Evolutionary conservation across 1,284 basidiomycete species (phyloP), one percentile per base, ranked within the genome.

Genomic region (Melanopsichium pennsylvanicum): DNA sequence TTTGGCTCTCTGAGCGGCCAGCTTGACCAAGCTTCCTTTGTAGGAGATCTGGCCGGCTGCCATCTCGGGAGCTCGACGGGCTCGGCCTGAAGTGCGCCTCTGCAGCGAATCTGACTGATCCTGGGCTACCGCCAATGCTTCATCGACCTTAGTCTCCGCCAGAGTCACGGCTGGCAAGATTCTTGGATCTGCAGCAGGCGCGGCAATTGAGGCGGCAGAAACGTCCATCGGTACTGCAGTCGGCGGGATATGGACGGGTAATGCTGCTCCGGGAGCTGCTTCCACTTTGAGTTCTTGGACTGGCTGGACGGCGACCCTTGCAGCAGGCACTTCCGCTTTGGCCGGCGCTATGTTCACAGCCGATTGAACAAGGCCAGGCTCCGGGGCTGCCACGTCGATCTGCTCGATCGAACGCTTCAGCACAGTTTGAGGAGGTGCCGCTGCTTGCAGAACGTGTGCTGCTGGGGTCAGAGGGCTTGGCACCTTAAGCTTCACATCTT

Each of bases 1-100:
- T 39, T 70, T 70, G 22, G 67, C 67, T 33, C 67, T 31, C 42
- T 70, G 56, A 10, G 67, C 67, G 2, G 67, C 67, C 1, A 70
- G 57, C 52, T 61, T 70, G 36, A 64, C 58, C 32, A 70, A 21
- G 22, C 67, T 70, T 19, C 67, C 67, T 39, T 70, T 70, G 45
- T 70, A 70, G 0, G 47, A 50, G 33, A 70, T 70, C 39, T 70
- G 67, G 15, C 67, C 67, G 6, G 67, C 67, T 12, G 67, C 61
- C 67, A 70, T 70, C 38, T 70, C 67, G 2, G 67, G 67, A 16
- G 67, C 47, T 37, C 59, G 46, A 25, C 67, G 60, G 16, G 67
- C 61, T 23, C 67, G 60, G 21, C 61, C 67, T 9, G 67, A 70
- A 6, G 51, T 46, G 19, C 67, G 56, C 22, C 67, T 42, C 18